A percentile compares a stretch with the other conserved stretches of the same genome.
Evolutionary conservation across 2,329 filamentous ascomycete genomes (phyloP).

Genomic region (Phialophora verrucosa): DNA sequence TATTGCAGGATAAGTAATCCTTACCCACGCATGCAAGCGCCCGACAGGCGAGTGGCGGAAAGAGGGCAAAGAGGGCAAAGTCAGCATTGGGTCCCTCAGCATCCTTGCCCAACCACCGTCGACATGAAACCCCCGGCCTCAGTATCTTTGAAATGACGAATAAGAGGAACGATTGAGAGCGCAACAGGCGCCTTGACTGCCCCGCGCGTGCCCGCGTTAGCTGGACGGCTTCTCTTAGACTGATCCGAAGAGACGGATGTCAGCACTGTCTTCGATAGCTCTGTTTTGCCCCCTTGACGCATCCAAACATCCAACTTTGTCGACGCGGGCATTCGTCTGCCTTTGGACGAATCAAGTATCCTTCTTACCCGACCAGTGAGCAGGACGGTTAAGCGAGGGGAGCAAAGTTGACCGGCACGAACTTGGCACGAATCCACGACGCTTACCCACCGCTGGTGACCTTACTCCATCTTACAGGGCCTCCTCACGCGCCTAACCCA

Average conservation of each 20-base stretch:
- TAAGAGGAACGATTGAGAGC: neutral
- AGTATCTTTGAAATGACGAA: neutral
- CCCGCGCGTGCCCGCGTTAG: slow-evolving; percentile 7
- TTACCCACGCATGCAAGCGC: neutral
- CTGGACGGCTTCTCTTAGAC: slow-evolving; percentile 3
- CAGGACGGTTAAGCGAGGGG: slow-evolving; percentile 4
- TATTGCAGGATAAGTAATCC: slow-evolving; percentile 4
- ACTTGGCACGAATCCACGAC: slow-evolving; percentile 1
- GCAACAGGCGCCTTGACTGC: neutral
- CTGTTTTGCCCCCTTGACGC: slow-evolving; percentile 23
- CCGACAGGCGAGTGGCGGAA: neutral
- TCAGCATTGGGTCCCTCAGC: neutral
- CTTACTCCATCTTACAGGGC: slow-evolving; percentile 5
- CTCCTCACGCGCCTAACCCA: neutral
- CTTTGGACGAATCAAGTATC: slow-evolving; percentile 4
- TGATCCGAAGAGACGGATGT: slow-evolving; percentile 19
- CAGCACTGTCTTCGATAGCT: slow-evolving; percentile 30
- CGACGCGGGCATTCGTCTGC: neutral
- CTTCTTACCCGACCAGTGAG: slow-evolving; percentile 15
- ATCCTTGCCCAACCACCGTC: neutral
- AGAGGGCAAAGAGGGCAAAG: neutral
- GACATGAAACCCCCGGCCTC: neutral
- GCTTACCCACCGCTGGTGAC: slow-evolving; percentile 2
- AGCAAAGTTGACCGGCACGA: slow-evolving; percentile 10
- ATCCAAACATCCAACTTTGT: neutral